These are phyloP conservation scores for Pseudevernia furfuracea DNA, from an alignment of 495 filamentous ascomycete species.

Conservation along the genomic window DNA sequence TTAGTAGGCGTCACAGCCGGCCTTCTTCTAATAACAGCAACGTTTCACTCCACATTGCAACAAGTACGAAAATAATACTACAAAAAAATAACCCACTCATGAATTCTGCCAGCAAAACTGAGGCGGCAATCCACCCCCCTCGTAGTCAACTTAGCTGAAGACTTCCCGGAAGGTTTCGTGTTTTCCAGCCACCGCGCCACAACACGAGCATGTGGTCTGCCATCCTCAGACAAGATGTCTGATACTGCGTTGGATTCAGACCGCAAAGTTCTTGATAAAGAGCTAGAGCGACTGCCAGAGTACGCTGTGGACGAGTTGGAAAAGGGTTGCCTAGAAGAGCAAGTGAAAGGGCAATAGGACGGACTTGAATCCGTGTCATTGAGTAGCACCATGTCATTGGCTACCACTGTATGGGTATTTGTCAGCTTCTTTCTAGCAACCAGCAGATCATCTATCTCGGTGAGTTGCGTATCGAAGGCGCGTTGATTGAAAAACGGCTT, in stretches of 20 bases:
- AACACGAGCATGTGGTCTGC: not conserved
- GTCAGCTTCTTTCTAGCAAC: not conserved
- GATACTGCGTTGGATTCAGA: not conserved
- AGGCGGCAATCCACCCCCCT: not conserved
- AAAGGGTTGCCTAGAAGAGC: not conserved
- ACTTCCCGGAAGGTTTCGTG: not conserved
- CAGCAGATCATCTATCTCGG: not conserved
- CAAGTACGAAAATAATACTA: not conserved
- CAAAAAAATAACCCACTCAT: constrained; percentile 11
- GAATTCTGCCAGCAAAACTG: not conserved
- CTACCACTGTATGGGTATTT: not conserved
- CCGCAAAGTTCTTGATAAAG: not conserved
- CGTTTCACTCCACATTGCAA: too few species aligned
- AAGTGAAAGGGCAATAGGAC: not conserved
- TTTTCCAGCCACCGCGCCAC: not conserved
- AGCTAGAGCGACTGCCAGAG: not conserved
- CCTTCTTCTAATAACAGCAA: too few species aligned
- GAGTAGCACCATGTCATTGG: not conserved
- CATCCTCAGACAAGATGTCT: not conserved
- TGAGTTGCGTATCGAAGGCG: not conserved
- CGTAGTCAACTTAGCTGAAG: not conserved
- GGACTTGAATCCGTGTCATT: too few species aligned
- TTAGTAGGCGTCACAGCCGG: too few species aligned
- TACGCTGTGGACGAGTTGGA: not conserved
- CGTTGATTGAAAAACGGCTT: not conserved